phyloP scores from a whole-genome alignment of 805 yeast species.

The Tetrapisispora taiwanensis region DNA sequence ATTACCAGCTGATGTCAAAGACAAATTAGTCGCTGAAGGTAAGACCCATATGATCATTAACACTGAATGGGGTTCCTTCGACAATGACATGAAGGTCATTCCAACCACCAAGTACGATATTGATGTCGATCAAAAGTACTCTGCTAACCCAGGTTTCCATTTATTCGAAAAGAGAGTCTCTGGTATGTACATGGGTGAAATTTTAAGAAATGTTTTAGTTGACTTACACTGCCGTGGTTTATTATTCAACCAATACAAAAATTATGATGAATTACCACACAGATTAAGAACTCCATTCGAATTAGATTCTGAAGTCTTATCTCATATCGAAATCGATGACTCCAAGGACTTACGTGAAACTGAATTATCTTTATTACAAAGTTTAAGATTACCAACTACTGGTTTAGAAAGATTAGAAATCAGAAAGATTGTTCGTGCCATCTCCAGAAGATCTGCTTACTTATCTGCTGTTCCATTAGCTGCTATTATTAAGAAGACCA shows the following conservation, averaged over 20 bases:
- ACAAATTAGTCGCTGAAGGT: constrained; percentile 33
- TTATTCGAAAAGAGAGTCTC: constrained; percentile 86
- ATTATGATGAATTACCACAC: constrained; percentile 38
- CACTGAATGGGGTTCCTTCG: constrained; percentile 98
- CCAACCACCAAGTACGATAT: constrained; percentile 75
- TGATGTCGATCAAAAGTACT: constrained; percentile 50
- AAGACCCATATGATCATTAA: constrained; percentile 73
- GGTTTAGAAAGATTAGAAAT: constrained; percentile 63
- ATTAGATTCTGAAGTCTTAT: constrained; percentile 72
- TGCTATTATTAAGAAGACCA: constrained; percentile 60
- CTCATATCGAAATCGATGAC: constrained; percentile 78
- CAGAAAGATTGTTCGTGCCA: constrained; percentile 64
- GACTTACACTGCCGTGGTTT: constrained; percentile 54
- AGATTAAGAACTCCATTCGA: constrained; percentile 68
- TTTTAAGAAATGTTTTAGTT: constrained; percentile 61
- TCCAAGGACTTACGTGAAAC: constrained; percentile 63
- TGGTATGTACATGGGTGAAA: constrained; percentile 90
- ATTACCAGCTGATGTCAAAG: constrained; percentile 40
- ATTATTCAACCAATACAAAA: constrained; percentile 45
- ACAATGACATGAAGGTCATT: constrained; percentile 62
- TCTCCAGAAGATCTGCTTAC: constrained; percentile 82
- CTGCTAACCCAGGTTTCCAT: constrained; percentile 80
- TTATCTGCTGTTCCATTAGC: constrained; percentile 85
- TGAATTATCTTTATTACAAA: constrained; percentile 54
- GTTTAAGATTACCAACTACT: constrained; percentile 60